These are phyloP conservation scores for Sporothrix brasiliensis DNA, from an alignment of 2,329 filamentous ascomycete species.

Conservation along the genomic window DNA sequence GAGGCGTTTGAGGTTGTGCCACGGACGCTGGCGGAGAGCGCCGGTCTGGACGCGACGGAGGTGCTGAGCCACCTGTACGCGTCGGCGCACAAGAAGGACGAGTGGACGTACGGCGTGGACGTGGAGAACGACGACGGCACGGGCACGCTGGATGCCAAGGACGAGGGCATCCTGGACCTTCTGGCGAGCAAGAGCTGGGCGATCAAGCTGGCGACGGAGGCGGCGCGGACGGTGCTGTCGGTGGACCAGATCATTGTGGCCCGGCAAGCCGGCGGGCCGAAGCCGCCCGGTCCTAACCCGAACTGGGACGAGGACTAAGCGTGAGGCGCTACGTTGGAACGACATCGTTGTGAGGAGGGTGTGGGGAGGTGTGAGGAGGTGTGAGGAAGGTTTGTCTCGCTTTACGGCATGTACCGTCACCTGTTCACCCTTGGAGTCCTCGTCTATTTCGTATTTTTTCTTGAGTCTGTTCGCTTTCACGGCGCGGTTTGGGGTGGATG, in stretches of 20 bases:
- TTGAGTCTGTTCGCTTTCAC: slow-evolving; percentile 3
- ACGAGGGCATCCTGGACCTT: slow-evolving; percentile 88
- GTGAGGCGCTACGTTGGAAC: not conserved
- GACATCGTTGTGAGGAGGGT: too few species aligned
- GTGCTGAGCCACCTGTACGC: slow-evolving; percentile 90
- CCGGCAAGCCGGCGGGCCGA: slow-evolving; percentile 93
- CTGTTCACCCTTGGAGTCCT: not conserved
- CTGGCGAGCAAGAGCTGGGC: slow-evolving; percentile 94
- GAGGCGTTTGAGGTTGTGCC: slow-evolving; percentile 98
- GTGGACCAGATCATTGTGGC: slow-evolving; percentile 99
- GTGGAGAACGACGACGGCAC: slow-evolving; percentile 83
- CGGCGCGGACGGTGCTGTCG: slow-evolving; percentile 88
- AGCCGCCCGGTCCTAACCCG: slow-evolving; percentile 92
- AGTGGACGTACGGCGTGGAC: slow-evolving; percentile 91
- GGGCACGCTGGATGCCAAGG: slow-evolving; percentile 81
- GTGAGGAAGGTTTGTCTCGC: not conserved
- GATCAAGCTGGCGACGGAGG: slow-evolving; percentile 94
- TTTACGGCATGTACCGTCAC: not conserved
- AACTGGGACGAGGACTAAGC: slow-evolving; percentile 34
- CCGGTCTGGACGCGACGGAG: slow-evolving; percentile 95
- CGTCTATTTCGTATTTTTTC: slow-evolving; percentile 1
- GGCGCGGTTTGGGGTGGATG: slow-evolving; percentile 15
- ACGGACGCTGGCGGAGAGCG: slow-evolving; percentile 89
- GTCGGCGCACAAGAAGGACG: slow-evolving; percentile 84
- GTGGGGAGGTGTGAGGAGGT: not conserved